Base-by-base conservation (phyloP, 108 stramenopile genomes). In the Bacterosira constricta region DNA sequence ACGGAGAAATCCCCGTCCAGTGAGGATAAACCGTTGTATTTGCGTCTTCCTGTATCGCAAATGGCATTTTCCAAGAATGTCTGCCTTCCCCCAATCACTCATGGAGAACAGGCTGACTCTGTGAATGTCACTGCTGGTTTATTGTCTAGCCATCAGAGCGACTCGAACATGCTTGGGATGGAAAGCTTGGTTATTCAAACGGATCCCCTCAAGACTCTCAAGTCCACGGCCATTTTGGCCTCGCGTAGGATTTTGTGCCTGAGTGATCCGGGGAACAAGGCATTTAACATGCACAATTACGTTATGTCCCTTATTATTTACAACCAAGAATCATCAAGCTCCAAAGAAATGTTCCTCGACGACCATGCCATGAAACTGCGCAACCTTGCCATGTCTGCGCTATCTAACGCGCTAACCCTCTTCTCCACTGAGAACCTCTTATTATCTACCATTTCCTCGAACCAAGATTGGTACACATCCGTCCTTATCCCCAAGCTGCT, bases 131-230 rank as follows among this genome's bases (percentile, higher is more conserved):
- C 84, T 21, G 57, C 79, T 21, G 73, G 79, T 21, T 68, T 93
- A 5, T 70, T 90, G 20, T 63, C 79, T 18, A 87, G 80, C 32
- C 62, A 68, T 36, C 35, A 77, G 32, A 65, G 55, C 18, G 88
- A 90, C 57, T 47, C 81, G 1, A 84, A 88, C 58, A 37, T 87
- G 42, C 80, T 90, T 10, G 89, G 85, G 4, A 79, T 93, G 66
- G 89, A 93, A 71, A 86, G 77, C 55, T 58, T 90, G 17, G 76
- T 67, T 36, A 58, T 54, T 25, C 66, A 87, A 13, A 87, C 89
- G 3, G 86, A 90, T 75, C 80, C 82, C 1, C 30, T 55, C 39
- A 85, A 85, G 51, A 89, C 89, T n/a, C n/a, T 45, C 55, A 74
- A 77, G 39, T 46, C 62, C n/a, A 78, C 84, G 7, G 82, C 82